phyloP scores from a whole-genome alignment of 176 grass and related monocot genomes.

The Carex myosuroides region DNA sequence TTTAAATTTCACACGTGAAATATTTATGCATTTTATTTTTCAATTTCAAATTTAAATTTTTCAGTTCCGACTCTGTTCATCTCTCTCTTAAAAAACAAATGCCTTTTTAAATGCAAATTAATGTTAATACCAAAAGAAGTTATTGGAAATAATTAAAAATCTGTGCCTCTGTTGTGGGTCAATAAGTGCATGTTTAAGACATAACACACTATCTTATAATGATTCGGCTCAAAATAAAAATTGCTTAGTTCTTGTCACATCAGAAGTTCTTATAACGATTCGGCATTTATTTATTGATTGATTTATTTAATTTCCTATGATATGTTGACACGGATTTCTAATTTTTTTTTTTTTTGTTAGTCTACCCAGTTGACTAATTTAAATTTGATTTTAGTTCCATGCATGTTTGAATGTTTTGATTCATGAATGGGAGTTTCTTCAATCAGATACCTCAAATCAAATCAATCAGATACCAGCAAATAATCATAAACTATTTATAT shows the following conservation, averaged over 20 bases:
- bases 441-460: not conserved
- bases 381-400: not conserved
- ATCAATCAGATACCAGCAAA: not conserved
- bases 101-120: too few relatives aligned
- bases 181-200: not conserved
- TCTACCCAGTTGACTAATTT: not conserved
- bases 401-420: not conserved
- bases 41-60: too few relatives aligned
- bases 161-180: not conserved
- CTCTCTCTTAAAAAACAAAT: too few relatives aligned
- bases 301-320: not conserved
- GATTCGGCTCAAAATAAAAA: slow-evolving; percentile 1
- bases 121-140: not conserved
- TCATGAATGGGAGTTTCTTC: not conserved
- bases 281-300: not conserved
- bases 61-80: too few relatives aligned
- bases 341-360: not conserved
- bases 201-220: not conserved
- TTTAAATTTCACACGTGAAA: too few relatives aligned
- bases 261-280: not conserved
- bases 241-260: not conserved
- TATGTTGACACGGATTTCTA: not conserved
- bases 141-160: not conserved
- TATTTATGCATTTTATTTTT: too few relatives aligned
- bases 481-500: too few relatives aligned